Conservation (phyloP, 1,284 basidiomycete species). For the Cutaneotrichosporon arboriforme region DNA sequence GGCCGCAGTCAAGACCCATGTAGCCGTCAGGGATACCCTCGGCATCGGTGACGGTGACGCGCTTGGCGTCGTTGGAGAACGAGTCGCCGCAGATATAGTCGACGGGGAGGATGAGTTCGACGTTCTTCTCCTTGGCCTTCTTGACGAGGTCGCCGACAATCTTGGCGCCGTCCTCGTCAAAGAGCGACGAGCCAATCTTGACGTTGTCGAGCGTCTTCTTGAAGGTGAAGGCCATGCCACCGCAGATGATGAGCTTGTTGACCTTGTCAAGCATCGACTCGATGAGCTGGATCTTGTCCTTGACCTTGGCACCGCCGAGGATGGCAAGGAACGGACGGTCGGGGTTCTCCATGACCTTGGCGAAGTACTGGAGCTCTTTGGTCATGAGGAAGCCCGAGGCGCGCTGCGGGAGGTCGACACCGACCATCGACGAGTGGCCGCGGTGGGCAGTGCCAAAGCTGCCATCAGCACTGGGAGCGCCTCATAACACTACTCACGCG, state of each 20-base stretch:
- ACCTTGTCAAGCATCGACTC: constrained; percentile 99
- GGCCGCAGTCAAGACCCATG: constrained; percentile 90
- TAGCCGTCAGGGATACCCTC: constrained; percentile 88
- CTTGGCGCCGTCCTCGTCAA: constrained; percentile 81
- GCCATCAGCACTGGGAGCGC: too few species aligned
- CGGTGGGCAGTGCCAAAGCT: constrained; percentile 94
- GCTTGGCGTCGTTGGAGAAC: constrained; percentile 88
- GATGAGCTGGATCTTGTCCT: constrained; percentile 97
- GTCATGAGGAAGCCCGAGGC: constrained; percentile 96
- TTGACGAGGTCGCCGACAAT: constrained; percentile 80
- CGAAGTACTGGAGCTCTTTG: constrained; percentile 98
- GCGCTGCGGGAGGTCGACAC: constrained; percentile 85
- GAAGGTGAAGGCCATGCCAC: constrained; percentile 99
- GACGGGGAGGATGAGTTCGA: constrained; percentile 92
- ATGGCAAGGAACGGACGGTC: constrained; percentile 97
- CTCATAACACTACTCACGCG: constrained; percentile 52
- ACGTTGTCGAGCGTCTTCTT: constrained; percentile 87
- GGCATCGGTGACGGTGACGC: constrained; percentile 67
- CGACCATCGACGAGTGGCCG: constrained; percentile 98
- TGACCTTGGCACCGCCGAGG: constrained; percentile 97
- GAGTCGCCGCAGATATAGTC: constrained; percentile 94
- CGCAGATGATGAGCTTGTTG: constrained; percentile 91
- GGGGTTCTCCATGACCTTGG: constrained; percentile 91
- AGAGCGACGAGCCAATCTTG: constrained; percentile 90
- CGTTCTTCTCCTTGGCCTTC: constrained; percentile 89